A percentile compares a stretch with the other conserved stretches of the same genome.
phyloP scores from a whole-genome alignment of 768 basidiomycete genomes.

The Austroboletus eburneus region DNA sequence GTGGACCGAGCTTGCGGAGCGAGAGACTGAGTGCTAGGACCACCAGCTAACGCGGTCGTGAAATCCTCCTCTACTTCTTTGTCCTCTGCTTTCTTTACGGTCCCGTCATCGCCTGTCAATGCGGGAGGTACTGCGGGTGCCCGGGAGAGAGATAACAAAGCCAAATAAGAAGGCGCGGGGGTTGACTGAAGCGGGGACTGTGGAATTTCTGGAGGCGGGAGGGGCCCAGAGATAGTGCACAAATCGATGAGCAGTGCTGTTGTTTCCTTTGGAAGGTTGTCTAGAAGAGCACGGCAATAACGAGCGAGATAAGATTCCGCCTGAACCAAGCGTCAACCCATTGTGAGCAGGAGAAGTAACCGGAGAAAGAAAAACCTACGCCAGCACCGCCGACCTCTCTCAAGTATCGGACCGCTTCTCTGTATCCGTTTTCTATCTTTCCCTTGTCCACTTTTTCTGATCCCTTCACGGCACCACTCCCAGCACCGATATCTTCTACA shows the following conservation, averaged over 20 bases:
- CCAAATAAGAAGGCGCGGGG: conserved; percentile 62
- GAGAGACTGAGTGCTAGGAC: conserved; percentile 21
- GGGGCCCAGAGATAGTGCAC: conserved; percentile 63
- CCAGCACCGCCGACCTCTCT: conserved; percentile 72
- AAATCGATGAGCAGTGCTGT: conserved; percentile 90
- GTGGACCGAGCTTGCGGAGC: conserved; percentile 6
- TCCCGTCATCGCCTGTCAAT: conserved; percentile 31
- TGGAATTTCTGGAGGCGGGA: conserved; percentile 31
- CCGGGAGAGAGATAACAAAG: conserved; percentile 74
- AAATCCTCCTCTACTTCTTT: conserved; percentile 18
- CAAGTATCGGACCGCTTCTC: conserved; percentile 79
- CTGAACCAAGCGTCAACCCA: conserved; percentile 33
- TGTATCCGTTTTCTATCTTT: conserved; percentile 46
- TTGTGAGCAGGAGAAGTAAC: not conserved
- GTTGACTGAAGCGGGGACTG: conserved; percentile 20
- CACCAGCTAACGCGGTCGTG: conserved; percentile 17
- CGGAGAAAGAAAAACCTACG: conserved; percentile 43
- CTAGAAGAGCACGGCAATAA: conserved; percentile 85
- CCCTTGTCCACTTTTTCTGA: conserved; percentile 15
- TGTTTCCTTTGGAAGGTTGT: conserved; percentile 79
- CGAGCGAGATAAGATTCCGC: conserved; percentile 82
- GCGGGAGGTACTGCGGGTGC: conserved; percentile 41
- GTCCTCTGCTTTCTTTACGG: conserved; percentile 17
- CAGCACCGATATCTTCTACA: conserved; percentile 77
- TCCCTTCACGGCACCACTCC: conserved; percentile 5